Percentiles rank a stretch among this genome's conserved stretches.
Evolutionary conservation across 495 filamentous ascomycete genomes (phyloP).

Genomic region (Xylaria acuta): DNA sequence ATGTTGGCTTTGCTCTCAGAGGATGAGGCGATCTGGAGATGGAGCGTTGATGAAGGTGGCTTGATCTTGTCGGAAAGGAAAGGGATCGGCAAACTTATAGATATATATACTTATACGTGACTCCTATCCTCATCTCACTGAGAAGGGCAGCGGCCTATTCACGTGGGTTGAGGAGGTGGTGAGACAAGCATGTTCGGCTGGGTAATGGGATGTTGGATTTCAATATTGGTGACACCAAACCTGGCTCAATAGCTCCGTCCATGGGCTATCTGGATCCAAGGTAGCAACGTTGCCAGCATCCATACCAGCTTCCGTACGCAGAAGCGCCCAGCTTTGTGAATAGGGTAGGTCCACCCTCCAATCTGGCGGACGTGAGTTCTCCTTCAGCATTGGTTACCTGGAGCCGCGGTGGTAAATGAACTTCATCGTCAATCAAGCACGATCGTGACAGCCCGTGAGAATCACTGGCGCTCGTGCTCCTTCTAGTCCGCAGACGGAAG

Average conservation of each 20-base stretch:
- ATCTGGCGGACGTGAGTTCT: slow-evolving; percentile 25
- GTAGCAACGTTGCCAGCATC: slow-evolving; percentile 43
- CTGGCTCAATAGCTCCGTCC: slow-evolving; percentile 7
- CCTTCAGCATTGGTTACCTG: slow-evolving; percentile 26
- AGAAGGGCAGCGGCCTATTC: slow-evolving; percentile 14
- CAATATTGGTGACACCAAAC: background rate
- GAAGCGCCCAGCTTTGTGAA: background rate
- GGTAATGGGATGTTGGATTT: slow-evolving; percentile 18
- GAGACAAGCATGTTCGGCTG: slow-evolving; percentile 23
- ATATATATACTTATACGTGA: slow-evolving; percentile 23
- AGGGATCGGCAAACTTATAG: slow-evolving; percentile 6
- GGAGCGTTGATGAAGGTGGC: slow-evolving; percentile 20
- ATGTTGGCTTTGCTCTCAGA: slow-evolving; percentile 31
- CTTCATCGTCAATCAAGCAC: slow-evolving; percentile 31
- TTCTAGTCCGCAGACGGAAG: slow-evolving; percentile 41
- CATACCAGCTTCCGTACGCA: background rate
- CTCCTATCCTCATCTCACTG: background rate
- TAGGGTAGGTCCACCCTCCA: slow-evolving; percentile 21
- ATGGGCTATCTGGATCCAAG: slow-evolving; percentile 27
- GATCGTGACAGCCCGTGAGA: slow-evolving; percentile 22
- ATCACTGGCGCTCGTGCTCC: slow-evolving; percentile 31
- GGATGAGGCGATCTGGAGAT: slow-evolving; percentile 29
- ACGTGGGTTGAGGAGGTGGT: slow-evolving; percentile 34
- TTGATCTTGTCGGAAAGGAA: slow-evolving; percentile 6
- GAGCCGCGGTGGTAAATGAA: slow-evolving; percentile 26